Evolutionary conservation across 306 rosid genomes (phyloP).

Genomic region (peach (Prunus persica)): Prunus_persica_NCBIv2 NC_034016.1:10197001-10197500

Average conservation of each 20-base stretch:
- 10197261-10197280: too few relatives aligned
- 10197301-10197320: conserved; percentile 62
- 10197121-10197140: conserved; percentile 80
- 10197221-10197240: too few relatives aligned
- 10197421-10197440: neutral
- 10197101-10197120: conserved; percentile 81
- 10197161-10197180: conserved; percentile 24
- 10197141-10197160: conserved; percentile 70
- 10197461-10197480: too few relatives aligned
- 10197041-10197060: too few relatives aligned
- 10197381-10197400: conserved; percentile 77
- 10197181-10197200: too few relatives aligned
- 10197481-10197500: too few relatives aligned
- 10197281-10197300: neutral
- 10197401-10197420: too few relatives aligned
- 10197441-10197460: neutral
- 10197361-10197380: conserved; percentile 78
- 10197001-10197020: too few relatives aligned
- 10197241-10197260: too few relatives aligned
- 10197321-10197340: conserved; percentile 55
- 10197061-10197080: too few relatives aligned
- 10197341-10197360: conserved; percentile 52
- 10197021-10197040: too few relatives aligned
- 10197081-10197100: conserved; percentile 42
- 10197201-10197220: too few relatives aligned